Evolutionary conservation across 169 alveolate genomes (phyloP).

Genomic region (Perkinsus marinus): DNA sequence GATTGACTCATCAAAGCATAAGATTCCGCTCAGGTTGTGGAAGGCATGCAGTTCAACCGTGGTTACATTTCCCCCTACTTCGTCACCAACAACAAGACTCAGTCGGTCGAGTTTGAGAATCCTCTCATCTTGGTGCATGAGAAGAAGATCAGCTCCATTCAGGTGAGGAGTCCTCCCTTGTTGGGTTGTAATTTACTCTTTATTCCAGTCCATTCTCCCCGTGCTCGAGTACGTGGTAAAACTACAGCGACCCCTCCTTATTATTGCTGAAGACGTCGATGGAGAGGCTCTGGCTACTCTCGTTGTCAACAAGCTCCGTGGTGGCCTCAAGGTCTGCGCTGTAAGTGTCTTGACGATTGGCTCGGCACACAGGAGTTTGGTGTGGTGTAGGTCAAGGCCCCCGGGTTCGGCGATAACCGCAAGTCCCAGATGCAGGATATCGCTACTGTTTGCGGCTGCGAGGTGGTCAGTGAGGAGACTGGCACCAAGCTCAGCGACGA

Average conservation of each 20-base stretch:
- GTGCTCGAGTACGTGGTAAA: constrained; percentile 86
- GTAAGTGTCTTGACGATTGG: constrained; percentile 81
- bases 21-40: constrained; percentile 93
- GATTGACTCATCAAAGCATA: too few species aligned
- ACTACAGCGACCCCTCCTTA: constrained; percentile 77
- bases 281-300: constrained; percentile 95
- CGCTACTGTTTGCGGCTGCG: constrained; percentile 89
- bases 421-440: constrained; percentile 86
- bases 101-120: constrained; percentile 86
- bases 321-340: constrained; percentile 94
- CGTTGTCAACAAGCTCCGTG: constrained; percentile 90
- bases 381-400: constrained; percentile 6
- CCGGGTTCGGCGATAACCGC: constrained; percentile 93
- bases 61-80: constrained; percentile 98
- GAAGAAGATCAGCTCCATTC: constrained; percentile 81
- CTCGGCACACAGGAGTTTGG: neutral
- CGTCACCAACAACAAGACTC: constrained; percentile 85
- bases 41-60: constrained; percentile 93
- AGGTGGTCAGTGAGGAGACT: constrained; percentile 77
- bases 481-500: constrained; percentile 62
- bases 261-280: constrained; percentile 97
- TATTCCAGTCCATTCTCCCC: constrained; percentile 66
- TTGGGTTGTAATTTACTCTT: neutral
- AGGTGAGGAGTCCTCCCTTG: constrained; percentile 10
- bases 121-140: constrained; percentile 87